Conservation (phyloP, 2,329 filamentous ascomycete species). For the Nothopassalora personata region DNA sequence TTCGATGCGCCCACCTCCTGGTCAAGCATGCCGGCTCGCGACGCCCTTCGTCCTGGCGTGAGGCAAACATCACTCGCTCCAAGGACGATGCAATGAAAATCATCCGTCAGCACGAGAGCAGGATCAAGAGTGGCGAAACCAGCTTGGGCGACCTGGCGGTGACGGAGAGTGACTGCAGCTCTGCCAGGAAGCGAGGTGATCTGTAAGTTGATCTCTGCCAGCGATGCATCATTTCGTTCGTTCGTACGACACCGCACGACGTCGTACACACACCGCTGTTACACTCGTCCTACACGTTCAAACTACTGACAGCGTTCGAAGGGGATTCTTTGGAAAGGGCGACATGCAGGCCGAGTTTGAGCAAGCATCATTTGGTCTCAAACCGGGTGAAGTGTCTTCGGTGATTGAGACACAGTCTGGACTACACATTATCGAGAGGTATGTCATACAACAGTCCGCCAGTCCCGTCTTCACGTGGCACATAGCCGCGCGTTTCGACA, state of each 20-base stretch:
- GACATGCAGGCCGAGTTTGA: slow-evolving; percentile 99
- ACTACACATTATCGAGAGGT: slow-evolving; percentile 94
- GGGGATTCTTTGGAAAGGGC: slow-evolving; percentile 84
- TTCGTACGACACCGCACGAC: slow-evolving; percentile 5
- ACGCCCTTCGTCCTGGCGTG: slow-evolving; percentile 86
- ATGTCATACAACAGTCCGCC: slow-evolving; percentile 29
- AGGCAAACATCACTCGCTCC: slow-evolving; percentile 78
- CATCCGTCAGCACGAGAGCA: slow-evolving; percentile 66
- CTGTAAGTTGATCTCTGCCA: slow-evolving; percentile 49
- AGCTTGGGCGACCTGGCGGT: slow-evolving; percentile 77
- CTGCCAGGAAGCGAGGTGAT: slow-evolving; percentile 87
- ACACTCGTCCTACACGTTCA: slow-evolving; percentile 3
- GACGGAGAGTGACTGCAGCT: slow-evolving; percentile 92
- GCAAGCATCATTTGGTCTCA: slow-evolving; percentile 85
- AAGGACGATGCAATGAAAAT: slow-evolving; percentile 82
- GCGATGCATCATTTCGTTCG: background rate
- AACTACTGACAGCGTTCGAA: slow-evolving; percentile 31
- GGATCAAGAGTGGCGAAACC: slow-evolving; percentile 65
- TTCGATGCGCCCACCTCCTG: slow-evolving; percentile 84
- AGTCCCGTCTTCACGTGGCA: slow-evolving; percentile 4
- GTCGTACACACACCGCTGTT: background rate
- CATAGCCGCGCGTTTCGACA: slow-evolving; percentile 1
- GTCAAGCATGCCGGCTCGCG: slow-evolving; percentile 90
- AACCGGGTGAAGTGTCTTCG: slow-evolving; percentile 78
- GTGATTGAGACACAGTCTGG: slow-evolving; percentile 91